Conservation (phyloP, 208 protist genomes). For the Balamuthia mandrillaris region DNA sequence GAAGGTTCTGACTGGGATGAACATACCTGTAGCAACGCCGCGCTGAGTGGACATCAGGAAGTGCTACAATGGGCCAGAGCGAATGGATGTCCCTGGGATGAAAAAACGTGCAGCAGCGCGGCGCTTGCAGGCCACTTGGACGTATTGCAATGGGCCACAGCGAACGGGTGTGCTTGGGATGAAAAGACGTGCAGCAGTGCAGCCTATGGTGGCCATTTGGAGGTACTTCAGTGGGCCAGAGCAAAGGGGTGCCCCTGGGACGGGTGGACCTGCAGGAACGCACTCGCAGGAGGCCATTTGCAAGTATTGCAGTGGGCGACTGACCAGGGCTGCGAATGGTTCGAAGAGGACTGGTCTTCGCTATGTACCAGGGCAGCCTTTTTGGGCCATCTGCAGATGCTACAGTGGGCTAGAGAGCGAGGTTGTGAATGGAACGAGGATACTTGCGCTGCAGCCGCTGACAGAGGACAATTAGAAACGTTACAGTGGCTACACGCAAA, state of each 20-base stretch:
- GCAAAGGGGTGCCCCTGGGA: neutral
- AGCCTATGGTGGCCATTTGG: neutral
- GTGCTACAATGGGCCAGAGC: neutral
- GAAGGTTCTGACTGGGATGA: neutral
- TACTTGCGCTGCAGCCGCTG: too few relatives aligned
- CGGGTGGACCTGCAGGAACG: neutral
- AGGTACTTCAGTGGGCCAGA: neutral
- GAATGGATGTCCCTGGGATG: neutral
- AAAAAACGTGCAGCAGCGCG: neutral
- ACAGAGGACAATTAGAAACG: too few relatives aligned
- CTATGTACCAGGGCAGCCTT: too few relatives aligned
- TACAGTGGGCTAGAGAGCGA: too few relatives aligned
- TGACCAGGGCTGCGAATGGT: neutral
- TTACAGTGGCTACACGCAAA: too few relatives aligned
- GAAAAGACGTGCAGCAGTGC: neutral
- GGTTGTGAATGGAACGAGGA: too few relatives aligned
- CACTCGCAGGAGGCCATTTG: neutral
- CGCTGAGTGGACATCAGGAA: neutral
- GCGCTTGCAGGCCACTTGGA: neutral
- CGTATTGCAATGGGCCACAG: neutral
- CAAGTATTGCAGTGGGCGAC: neutral
- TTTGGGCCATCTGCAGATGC: too few relatives aligned
- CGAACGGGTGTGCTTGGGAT: neutral
- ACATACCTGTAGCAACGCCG: neutral
- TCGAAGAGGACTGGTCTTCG: too few relatives aligned